These are phyloP conservation scores for Spizellomyces sp. DNA, from an alignment of 192 early-diverging fungal genomes.

Conservation along the genomic window DNA sequence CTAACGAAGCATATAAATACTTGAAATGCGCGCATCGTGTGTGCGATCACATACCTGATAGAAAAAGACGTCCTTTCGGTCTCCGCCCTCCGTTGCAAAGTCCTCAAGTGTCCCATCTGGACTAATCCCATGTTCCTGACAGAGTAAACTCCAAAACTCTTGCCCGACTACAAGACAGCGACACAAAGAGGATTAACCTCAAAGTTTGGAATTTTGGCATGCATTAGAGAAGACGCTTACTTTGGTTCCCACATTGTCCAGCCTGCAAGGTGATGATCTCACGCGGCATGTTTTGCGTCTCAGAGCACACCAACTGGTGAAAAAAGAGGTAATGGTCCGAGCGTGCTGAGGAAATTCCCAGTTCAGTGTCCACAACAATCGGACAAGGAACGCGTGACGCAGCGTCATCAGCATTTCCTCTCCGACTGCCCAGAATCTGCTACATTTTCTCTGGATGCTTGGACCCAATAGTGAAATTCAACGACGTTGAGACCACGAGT, in stretches of 20 bases:
- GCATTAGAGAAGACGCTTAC: conserved; percentile 46
- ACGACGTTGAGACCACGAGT: too few species aligned
- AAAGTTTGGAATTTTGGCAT: conserved; percentile 24
- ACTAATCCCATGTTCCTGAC: conserved; percentile 93
- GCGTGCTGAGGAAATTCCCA: too few species aligned
- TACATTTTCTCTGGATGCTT: too few species aligned
- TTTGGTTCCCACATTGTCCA: conserved; percentile 98
- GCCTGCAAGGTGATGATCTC: conserved; percentile 97
- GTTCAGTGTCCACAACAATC: too few species aligned
- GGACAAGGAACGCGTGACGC: too few species aligned
- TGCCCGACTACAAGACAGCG: conserved; percentile 69
- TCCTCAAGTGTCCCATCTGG: conserved; percentile 92
- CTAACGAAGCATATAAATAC: conserved; percentile 37
- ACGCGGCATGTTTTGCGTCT: conserved; percentile 45
- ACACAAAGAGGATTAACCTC: background rate
- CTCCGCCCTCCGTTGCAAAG: conserved; percentile 83
- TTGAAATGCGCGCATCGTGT: background rate
- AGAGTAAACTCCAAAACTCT: conserved; percentile 94
- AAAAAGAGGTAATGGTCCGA: too few species aligned
- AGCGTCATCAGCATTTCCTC: too few species aligned
- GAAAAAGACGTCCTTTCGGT: conserved; percentile 98
- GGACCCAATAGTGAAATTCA: too few species aligned
- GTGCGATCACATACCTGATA: conserved; percentile 71
- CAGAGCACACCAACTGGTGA: background rate
- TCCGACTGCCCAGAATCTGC: too few species aligned